Evolutionary conservation across 768 basidiomycete species (phyloP).

Genomic region (Russula sp.): DNA sequence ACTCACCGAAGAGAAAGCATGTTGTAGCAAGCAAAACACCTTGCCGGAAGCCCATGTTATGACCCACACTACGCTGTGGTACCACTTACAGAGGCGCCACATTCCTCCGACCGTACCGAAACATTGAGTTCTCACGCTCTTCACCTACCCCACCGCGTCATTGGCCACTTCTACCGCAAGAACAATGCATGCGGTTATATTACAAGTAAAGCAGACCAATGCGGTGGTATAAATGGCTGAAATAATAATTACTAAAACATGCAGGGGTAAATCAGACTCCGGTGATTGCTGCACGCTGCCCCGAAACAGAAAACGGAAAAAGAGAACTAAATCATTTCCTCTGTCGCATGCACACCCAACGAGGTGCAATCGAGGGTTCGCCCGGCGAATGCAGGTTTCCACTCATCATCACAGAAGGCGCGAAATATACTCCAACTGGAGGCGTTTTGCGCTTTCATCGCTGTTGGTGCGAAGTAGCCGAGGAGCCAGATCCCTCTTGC

Average conservation of each 20-base stretch:
- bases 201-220: not conserved
- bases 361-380: not conserved
- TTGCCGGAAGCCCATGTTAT: slow-evolving; percentile 76
- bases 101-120: too few relatives aligned
- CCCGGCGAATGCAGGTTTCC: not conserved
- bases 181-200: not conserved
- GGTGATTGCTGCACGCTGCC: slow-evolving; percentile 14
- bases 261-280: slow-evolving; percentile 20
- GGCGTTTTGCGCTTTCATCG: slow-evolving; percentile 1
- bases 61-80: not conserved
- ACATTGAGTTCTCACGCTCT: slow-evolving; percentile 8
- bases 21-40: slow-evolving; percentile 82
- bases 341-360: slow-evolving; percentile 4
- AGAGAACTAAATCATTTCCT: not conserved
- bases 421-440: not conserved
- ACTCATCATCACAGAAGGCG: slow-evolving; percentile 7
- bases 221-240: slow-evolving; percentile 21
- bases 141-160: too few relatives aligned
- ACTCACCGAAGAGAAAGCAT: slow-evolving; percentile 83
- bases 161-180: not conserved
- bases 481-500: slow-evolving; percentile 4
- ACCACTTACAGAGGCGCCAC: not conserved
- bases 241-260: slow-evolving; percentile 20
- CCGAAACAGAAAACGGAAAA: slow-evolving; percentile 5
- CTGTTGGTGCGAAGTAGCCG: not conserved